Evolutionary conservation across 2,329 filamentous ascomycete species (phyloP).

Genomic region (Fusarium oligoseptatum): DNA sequence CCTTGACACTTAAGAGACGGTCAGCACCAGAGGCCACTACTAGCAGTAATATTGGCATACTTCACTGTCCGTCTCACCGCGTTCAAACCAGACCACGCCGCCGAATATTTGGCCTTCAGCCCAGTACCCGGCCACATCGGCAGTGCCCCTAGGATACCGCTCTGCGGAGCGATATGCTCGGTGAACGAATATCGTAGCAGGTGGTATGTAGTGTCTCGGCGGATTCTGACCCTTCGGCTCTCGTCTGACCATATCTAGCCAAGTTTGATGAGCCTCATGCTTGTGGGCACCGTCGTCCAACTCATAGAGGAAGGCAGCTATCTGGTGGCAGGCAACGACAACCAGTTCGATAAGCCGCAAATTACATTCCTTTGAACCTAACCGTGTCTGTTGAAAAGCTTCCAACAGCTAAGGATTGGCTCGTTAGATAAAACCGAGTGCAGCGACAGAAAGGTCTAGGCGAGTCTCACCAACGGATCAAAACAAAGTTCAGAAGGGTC

Average conservation of each 20-base stretch:
- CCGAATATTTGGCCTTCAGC: slow-evolving; percentile 28
- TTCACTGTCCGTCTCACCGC: slow-evolving; percentile 22
- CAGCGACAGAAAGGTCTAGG: background rate
- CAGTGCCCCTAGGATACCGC: slow-evolving; percentile 17
- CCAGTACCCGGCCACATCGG: slow-evolving; percentile 26
- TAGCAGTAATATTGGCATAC: background rate
- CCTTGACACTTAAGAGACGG: slow-evolving; percentile 6
- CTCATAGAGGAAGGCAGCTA: slow-evolving; percentile 19
- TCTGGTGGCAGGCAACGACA: slow-evolving; percentile 20
- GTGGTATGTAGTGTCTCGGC: background rate
- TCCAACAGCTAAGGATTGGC: background rate
- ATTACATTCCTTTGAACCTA: background rate
- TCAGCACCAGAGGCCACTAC: background rate
- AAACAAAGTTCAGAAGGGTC: background rate
- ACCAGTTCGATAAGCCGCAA: slow-evolving; percentile 25
- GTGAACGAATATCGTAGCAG: slow-evolving; percentile 12
- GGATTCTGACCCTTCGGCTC: background rate
- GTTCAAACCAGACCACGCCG: slow-evolving; percentile 18
- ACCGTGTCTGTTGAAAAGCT: background rate
- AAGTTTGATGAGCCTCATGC: slow-evolving; percentile 6
- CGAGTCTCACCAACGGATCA: background rate
- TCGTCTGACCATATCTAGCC: background rate
- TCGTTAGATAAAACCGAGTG: background rate
- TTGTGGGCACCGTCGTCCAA: slow-evolving; percentile 23
- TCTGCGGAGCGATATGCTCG: slow-evolving; percentile 9